A percentile compares a stretch with the other conserved stretches of the same genome.
These are phyloP conservation scores for Syzygium grande DNA, from an alignment of 345 rosid species.

Conservation along the genomic window DNA sequence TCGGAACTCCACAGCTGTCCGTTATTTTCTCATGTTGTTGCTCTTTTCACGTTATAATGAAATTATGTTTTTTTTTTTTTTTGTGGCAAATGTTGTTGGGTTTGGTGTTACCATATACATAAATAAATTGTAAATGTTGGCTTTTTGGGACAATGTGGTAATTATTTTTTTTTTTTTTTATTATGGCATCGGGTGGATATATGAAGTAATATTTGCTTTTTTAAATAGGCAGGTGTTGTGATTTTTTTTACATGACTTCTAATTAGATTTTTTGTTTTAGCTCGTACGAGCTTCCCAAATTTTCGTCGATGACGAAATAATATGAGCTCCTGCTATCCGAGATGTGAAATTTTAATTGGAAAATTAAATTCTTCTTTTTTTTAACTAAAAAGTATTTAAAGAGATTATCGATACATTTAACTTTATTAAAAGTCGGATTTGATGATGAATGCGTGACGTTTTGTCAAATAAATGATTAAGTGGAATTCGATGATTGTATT, in stretches of 20 bases:
- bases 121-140: not conserved
- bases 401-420: not conserved
- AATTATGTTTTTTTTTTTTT: not conserved
- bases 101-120: not conserved
- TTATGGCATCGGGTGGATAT: not conserved
- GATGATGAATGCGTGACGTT: fast-evolving
- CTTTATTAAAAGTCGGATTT: not conserved
- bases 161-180: not conserved
- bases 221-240: too few relatives aligned
- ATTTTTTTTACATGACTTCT: not conserved
- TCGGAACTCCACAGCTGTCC: not conserved
- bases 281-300: not conserved
- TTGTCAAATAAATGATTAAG: not conserved
- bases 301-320: not conserved
- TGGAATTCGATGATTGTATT: fast-evolving
- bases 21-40: not conserved
- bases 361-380: fast-evolving
- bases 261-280: not conserved
- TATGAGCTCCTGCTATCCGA: not conserved
- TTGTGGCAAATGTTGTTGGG: not conserved
- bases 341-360: not conserved
- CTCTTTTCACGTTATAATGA: not conserved
- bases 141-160: not conserved
- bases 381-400: not conserved
- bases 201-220: not conserved